Evolutionary conservation across 108 stramenopile genomes (phyloP).

Genomic region (Fistulifera pelliculosa): DNA sequence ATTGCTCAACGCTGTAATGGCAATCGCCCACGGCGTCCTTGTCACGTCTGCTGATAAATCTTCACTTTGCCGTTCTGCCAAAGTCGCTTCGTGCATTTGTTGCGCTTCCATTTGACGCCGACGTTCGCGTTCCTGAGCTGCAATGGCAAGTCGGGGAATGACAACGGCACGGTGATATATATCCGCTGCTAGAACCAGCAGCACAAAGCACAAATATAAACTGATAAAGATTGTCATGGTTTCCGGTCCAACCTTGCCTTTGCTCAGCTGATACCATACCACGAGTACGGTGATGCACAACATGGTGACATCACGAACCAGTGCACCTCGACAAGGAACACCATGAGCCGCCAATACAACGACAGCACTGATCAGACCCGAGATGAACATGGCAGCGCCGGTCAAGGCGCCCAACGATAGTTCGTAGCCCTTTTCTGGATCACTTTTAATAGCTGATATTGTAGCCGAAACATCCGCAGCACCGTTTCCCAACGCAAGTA

Average conservation of each 20-base stretch:
- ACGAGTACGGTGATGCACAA: constrained; percentile 54
- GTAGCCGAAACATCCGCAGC: constrained; percentile 93
- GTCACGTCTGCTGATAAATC: neutral
- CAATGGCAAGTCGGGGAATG: constrained; percentile 42
- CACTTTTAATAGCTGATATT: constrained; percentile 65
- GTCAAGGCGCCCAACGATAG: constrained; percentile 86
- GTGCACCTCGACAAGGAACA: constrained; percentile 73
- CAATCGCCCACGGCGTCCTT: neutral
- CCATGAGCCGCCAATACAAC: constrained; percentile 70
- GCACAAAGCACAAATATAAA: constrained; percentile 60
- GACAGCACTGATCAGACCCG: constrained; percentile 69
- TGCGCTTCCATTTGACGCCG: constrained; percentile 28
- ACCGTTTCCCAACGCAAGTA: constrained; percentile 96
- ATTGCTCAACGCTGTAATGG: constrained; percentile 60
- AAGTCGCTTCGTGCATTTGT: neutral
- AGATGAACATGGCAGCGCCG: constrained; percentile 91
- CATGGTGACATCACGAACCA: constrained; percentile 72
- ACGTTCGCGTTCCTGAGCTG: constrained; percentile 24
- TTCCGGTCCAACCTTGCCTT: constrained; percentile 45
- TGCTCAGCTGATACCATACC: constrained; percentile 34
- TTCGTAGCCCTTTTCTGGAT: constrained; percentile 72
- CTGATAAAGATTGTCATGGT: constrained; percentile 49
- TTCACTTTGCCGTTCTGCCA: neutral
- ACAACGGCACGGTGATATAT: constrained; percentile 80
- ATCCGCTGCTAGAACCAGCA: constrained; percentile 73